Evolutionary conservation across 176 grass and related monocot genomes (phyloP), one percentile per base, ranked within the genome.

Genomic region (Dendrocalamus sinicus): DNA sequence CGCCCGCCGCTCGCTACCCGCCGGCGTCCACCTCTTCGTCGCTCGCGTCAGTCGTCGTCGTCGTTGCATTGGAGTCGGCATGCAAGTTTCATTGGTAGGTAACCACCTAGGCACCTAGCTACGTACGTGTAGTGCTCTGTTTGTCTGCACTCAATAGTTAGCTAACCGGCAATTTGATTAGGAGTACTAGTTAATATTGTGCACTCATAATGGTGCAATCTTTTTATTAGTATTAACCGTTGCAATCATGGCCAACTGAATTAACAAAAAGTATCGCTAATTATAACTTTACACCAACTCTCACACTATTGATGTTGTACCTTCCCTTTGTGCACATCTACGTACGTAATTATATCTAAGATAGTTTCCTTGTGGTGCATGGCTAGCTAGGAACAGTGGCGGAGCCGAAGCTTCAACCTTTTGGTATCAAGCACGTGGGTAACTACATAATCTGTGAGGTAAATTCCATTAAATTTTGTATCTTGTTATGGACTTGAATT

Each of bases 221-320:
- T 46, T 46, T 46, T 46, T 46, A 46, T 46, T 46, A 12, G 11
- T 60, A 48, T 50, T 61, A 70, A 73, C 55, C n/a, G 70, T 63
- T 24, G 12, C 60, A 75, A 75, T 66, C 45, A 64, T 53, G 71
- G 30, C 45, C 30, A 75, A 63, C 43, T 16, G 43, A 64, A 75
- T 39, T 22, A 30, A 24, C 12, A 17, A 53, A 53, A 41, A 17
- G 55, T 3, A 54, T 22, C 9, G 46, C 14, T 65, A 41, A 40
- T 39, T 32, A 0, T 51, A 62, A 52, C 28, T 65, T 75, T 75
- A 23, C 70, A 75, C 70, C 57, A 17, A 40, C 41, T 51, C 58
- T 40, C 0, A 16, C 45, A 13, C 44, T 51, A 44, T 22, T 39
- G 40, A 50, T 61, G 57, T 39, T 30, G 17, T 30, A 30, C 30